These are phyloP conservation scores for Metarhizium humberi DNA, from an alignment of 2,329 filamentous ascomycete species.

Conservation along the genomic window DNA sequence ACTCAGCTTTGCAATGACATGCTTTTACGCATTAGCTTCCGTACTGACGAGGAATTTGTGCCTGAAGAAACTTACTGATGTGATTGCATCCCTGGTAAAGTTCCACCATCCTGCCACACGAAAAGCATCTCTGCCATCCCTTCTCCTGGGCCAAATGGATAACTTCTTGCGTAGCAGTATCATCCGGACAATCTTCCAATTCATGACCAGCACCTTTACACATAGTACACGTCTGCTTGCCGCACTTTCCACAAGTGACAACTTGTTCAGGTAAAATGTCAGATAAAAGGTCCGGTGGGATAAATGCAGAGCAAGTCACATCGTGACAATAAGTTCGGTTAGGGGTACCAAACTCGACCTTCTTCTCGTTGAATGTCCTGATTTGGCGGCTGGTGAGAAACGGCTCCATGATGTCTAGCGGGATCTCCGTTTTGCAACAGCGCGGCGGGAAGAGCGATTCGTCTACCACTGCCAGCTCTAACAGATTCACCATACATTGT, in stretches of 20 bases:
- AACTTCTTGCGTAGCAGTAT: slow-evolving; percentile 23
- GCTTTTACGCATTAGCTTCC: too few relatives aligned
- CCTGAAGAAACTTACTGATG: slow-evolving; percentile 36
- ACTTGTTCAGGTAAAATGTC: slow-evolving; percentile 11
- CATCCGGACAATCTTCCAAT: slow-evolving; percentile 28
- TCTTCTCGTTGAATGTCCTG: slow-evolving; percentile 30
- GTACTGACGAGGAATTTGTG: too few relatives aligned
- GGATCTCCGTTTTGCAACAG: slow-evolving; percentile 37
- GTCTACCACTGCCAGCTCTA: slow-evolving; percentile 32
- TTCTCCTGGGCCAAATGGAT: slow-evolving; percentile 29
- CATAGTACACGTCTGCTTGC: slow-evolving; percentile 31
- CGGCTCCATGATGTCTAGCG: slow-evolving; percentile 19
- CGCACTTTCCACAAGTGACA: slow-evolving; percentile 34
- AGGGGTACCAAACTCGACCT: slow-evolving; percentile 35
- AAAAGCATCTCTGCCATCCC: slow-evolving; percentile 41
- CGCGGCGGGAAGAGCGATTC: slow-evolving; percentile 44
- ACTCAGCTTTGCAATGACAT: slow-evolving; percentile 29
- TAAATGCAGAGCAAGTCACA: slow-evolving; percentile 34
- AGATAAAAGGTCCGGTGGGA: slow-evolving; percentile 22
- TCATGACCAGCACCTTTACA: slow-evolving; percentile 39
- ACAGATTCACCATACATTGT: slow-evolving; percentile 34
- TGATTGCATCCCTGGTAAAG: slow-evolving; percentile 41
- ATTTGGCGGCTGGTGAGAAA: slow-evolving; percentile 27
- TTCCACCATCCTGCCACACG: slow-evolving; percentile 38
- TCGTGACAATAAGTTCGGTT: slow-evolving; percentile 42